These are phyloP conservation scores for Collariella sp. DNA, from an alignment of 495 filamentous ascomycete species.

Conservation along the genomic window DNA sequence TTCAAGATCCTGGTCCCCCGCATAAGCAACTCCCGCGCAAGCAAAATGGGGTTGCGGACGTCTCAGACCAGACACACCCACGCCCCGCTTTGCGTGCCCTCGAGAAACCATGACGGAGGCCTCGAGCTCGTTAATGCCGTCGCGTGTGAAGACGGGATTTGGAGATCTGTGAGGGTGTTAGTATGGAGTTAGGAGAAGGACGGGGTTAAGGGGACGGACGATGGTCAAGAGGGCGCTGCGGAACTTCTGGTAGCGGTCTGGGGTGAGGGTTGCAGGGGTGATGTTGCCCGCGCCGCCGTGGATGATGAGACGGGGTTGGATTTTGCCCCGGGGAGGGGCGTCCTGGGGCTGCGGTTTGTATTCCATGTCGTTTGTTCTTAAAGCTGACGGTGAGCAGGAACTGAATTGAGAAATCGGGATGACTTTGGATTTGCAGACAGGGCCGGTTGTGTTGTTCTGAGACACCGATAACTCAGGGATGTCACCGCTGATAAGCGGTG, in stretches of 20 bases:
- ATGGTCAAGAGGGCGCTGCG: slow-evolving; percentile 56
- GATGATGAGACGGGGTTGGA: slow-evolving; percentile 64
- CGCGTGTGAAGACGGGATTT: slow-evolving; percentile 62
- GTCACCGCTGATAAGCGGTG: no score
- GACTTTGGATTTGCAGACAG: no score
- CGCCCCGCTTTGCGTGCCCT: slow-evolving; percentile 65
- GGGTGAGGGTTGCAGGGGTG: slow-evolving; percentile 56
- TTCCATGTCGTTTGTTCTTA: slow-evolving; percentile 17
- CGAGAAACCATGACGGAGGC: slow-evolving; percentile 81
- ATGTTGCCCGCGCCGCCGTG: slow-evolving; percentile 86
- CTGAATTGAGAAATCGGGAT: no score
- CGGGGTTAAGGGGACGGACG: slow-evolving; percentile 19
- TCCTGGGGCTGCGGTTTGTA: slow-evolving; percentile 23
- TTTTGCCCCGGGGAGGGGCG: not conserved
- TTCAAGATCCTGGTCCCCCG: slow-evolving; percentile 45
- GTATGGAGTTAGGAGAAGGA: not conserved
- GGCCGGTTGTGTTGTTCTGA: no score
- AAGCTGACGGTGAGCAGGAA: not conserved
- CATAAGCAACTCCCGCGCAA: slow-evolving; percentile 65
- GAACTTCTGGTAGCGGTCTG: slow-evolving; percentile 51
- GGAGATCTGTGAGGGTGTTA: slow-evolving; percentile 20
- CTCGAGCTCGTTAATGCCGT: slow-evolving; percentile 79
- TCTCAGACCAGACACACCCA: slow-evolving; percentile 62
- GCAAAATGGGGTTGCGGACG: slow-evolving; percentile 71
- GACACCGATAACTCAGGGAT: no score